Conservation (phyloP, 1,284 basidiomycete genomes). For the Rhodotorula sp. region DNA sequence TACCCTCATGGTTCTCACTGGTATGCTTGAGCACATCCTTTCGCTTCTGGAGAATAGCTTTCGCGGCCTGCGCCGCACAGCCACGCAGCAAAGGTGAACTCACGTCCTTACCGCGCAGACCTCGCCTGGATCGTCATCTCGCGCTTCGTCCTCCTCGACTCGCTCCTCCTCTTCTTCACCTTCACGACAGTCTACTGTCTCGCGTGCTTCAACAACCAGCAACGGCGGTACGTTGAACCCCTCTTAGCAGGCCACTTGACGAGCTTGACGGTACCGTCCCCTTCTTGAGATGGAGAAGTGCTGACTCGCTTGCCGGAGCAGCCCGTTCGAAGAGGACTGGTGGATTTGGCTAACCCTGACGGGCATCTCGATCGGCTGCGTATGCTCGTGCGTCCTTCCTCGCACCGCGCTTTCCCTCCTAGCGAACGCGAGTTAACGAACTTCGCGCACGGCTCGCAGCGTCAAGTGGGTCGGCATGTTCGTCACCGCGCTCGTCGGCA, state of each 20-base stretch:
- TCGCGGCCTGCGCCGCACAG: no score
- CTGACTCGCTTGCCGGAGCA: slow-evolving; percentile 47
- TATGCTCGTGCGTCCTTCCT: slow-evolving; percentile 66
- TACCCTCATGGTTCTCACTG: slow-evolving; percentile 88
- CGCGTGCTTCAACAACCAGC: slow-evolving; percentile 95
- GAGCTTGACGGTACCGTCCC: not conserved
- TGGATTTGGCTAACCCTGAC: slow-evolving; percentile 93
- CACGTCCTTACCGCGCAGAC: slow-evolving; percentile 58
- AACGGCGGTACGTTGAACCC: slow-evolving; percentile 68
- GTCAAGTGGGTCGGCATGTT: slow-evolving; percentile 98
- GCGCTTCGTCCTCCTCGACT: slow-evolving; percentile 94
- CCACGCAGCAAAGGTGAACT: not conserved
- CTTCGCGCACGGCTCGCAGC: slow-evolving; percentile 53
- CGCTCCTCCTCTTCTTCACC: slow-evolving; percentile 97
- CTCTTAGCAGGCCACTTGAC: not conserved
- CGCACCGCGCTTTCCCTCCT: not conserved
- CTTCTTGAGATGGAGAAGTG: no score
- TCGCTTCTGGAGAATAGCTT: no score
- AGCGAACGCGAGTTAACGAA: no score
- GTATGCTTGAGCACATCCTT: slow-evolving; percentile 55
- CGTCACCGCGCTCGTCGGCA: slow-evolving; percentile 87
- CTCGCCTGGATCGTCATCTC: slow-evolving; percentile 96
- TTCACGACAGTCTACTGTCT: slow-evolving; percentile 94
- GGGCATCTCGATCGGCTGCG: slow-evolving; percentile 89
- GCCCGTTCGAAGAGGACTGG: slow-evolving; percentile 91